phyloP scores from a whole-genome alignment of 148 eudicot genomes.

The Amaranthus cruentus region DNA sequence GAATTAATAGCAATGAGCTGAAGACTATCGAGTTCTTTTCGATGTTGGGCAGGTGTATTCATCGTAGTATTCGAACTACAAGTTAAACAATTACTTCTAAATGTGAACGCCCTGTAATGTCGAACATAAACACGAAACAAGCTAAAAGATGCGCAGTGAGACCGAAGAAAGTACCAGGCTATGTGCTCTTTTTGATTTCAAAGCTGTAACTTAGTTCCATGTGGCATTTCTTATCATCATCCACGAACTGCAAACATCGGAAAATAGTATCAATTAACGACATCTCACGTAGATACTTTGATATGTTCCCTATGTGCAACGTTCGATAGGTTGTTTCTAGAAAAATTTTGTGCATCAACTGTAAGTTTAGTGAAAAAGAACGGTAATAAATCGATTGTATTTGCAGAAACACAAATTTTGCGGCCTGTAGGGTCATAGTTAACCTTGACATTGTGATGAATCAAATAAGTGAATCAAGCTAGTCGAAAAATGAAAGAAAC shows the following conservation, averaged over 20 bases:
- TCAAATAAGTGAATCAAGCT: too few relatives aligned
- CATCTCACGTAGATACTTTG: too few relatives aligned
- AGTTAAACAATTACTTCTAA: not conserved
- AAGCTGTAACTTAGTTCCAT: constrained; percentile 59
- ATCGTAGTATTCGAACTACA: not conserved
- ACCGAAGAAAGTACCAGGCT: constrained; percentile 6
- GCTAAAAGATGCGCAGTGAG: not conserved
- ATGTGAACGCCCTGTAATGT: constrained; percentile 3
- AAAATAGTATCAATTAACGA: not conserved
- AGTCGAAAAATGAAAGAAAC: too few relatives aligned
- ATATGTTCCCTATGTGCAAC: too few relatives aligned
- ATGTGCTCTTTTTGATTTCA: constrained; percentile 41
- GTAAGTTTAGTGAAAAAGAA: too few relatives aligned
- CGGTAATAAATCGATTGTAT: too few relatives aligned
- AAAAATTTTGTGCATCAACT: too few relatives aligned
- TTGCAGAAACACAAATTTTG: too few relatives aligned
- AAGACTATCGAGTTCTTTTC: not conserved
- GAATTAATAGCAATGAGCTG: not conserved
- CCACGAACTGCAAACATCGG: constrained; percentile 50
- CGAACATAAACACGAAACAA: not conserved
- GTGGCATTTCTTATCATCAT: constrained; percentile 53
- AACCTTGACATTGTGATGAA: too few relatives aligned
- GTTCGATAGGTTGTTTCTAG: too few relatives aligned
- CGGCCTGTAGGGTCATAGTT: too few relatives aligned
- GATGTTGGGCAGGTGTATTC: not conserved